Percentiles rank a stretch among this genome's conserved stretches.
Conservation (phyloP, 1,139 yeast genomes). For the Zygosaccharomyces sapae region DNA sequence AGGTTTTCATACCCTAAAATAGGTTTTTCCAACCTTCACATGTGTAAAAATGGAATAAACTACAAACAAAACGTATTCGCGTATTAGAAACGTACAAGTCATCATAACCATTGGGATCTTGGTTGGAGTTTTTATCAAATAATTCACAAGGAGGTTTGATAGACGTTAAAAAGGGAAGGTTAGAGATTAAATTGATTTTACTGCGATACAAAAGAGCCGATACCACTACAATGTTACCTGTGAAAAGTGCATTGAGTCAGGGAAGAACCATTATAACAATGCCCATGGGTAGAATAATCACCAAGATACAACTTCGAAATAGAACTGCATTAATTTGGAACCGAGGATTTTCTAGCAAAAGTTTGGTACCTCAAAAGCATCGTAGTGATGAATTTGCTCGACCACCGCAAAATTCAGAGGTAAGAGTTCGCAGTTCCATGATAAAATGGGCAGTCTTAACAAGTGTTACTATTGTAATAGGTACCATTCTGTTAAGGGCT, state of each 20-base stretch:
- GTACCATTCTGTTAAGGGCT: slow-evolving; percentile 25
- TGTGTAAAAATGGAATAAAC: background rate
- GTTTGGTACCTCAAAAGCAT: slow-evolving; percentile 12
- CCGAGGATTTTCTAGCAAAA: slow-evolving; percentile 23
- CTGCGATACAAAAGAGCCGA: background rate
- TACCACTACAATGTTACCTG: slow-evolving; percentile 16
- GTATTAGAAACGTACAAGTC: background rate
- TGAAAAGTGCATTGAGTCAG: slow-evolving; percentile 22
- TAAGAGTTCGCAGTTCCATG: slow-evolving; percentile 10
- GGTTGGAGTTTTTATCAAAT: background rate
- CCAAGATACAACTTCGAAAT: slow-evolving; percentile 24
- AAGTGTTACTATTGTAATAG: slow-evolving; percentile 32
- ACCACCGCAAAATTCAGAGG: slow-evolving; percentile 7
- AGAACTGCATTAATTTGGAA: slow-evolving; percentile 28
- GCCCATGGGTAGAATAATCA: slow-evolving; percentile 19
- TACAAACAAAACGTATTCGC: background rate
- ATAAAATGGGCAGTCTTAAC: slow-evolving; percentile 47
- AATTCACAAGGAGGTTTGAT: background rate
- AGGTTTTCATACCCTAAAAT: background rate
- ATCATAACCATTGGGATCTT: background rate
- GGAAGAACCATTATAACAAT: slow-evolving; percentile 20
- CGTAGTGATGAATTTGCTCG: slow-evolving; percentile 14
- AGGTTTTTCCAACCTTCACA: background rate
- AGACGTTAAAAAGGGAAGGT: background rate
- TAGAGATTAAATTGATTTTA: background rate